Percentiles rank a stretch among this genome's conserved stretches.
Evolutionary conservation across 257 asterid genomes (phyloP).

Genomic region (Anisodus tanguticus): DNA sequence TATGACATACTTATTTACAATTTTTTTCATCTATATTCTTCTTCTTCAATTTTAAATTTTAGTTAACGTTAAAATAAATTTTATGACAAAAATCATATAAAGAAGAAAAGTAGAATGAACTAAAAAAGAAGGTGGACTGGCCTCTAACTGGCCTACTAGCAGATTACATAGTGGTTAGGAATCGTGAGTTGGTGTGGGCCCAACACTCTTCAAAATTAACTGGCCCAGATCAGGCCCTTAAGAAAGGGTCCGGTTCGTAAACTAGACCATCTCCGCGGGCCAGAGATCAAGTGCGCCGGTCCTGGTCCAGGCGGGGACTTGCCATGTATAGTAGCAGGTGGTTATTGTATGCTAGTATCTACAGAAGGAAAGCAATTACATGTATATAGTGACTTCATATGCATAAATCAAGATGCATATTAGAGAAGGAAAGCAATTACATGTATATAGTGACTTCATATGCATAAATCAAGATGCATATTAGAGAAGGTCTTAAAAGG

Average conservation of each 20-base stretch:
- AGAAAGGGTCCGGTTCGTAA: background rate
- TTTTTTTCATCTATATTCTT: background rate
- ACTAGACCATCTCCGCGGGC: background rate
- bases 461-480: background rate
- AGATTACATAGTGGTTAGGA: conserved; percentile 13
- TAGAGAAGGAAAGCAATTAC: background rate
- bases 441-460: background rate
- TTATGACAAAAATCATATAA: background rate
- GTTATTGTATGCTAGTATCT: background rate
- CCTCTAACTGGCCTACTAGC: background rate
- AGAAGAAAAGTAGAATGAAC: conserved; percentile 7
- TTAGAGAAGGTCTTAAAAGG: background rate
- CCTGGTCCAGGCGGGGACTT: background rate
- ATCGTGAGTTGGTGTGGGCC: background rate
- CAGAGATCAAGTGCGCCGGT: background rate
- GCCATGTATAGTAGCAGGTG: background rate
- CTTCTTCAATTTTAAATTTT: background rate
- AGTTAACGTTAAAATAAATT: background rate
- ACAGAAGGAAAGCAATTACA: background rate
- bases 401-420: background rate
- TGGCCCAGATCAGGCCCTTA: background rate
- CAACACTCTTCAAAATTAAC: background rate
- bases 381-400: background rate
- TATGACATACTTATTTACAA: background rate
- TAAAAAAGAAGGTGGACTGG: background rate